Evolutionary conservation across 345 rosid species (phyloP).

Genomic region (Eucalyptus decipiens): DNA sequence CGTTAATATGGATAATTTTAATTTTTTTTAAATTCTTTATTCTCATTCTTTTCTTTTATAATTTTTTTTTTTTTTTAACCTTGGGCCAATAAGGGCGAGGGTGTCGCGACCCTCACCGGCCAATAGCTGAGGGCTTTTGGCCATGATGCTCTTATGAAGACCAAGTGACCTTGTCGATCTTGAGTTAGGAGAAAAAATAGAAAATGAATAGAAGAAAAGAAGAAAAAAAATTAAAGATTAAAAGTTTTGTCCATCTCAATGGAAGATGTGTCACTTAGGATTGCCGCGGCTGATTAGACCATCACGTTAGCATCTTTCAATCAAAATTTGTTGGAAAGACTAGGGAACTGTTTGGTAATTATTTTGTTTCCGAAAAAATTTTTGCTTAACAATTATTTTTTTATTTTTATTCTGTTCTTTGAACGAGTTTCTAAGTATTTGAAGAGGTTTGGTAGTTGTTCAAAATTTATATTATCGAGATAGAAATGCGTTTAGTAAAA

Average conservation of each 20-base stretch:
- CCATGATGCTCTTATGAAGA: neutral
- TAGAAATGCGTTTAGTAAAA: too few species aligned
- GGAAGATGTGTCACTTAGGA: too few species aligned
- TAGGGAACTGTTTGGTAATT: fast-evolving
- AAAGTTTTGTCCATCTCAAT: too few species aligned
- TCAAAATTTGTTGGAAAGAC: too few species aligned
- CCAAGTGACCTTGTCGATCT: neutral
- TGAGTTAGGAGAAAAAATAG: neutral
- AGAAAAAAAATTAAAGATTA: too few species aligned
- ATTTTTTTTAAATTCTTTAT: too few species aligned
- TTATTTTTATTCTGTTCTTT: fast-evolving
- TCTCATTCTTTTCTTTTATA: too few species aligned
- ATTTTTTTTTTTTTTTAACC: neutral
- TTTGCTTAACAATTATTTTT: fast-evolving
- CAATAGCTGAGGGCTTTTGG: too few species aligned
- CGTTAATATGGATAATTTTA: fast-evolving
- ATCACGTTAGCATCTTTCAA: fast-evolving
- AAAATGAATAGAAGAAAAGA: neutral
- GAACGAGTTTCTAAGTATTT: fast-evolving
- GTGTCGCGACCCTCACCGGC: fast-evolving
- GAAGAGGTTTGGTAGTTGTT: too few species aligned
- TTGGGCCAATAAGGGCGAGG: fast-evolving
- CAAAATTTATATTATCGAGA: fast-evolving
- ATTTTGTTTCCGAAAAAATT: fast-evolving
- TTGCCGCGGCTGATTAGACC: fast-evolving